phyloP scores from a whole-genome alignment of 306 rosid genomes.

The Nissolia schottii region DNA sequence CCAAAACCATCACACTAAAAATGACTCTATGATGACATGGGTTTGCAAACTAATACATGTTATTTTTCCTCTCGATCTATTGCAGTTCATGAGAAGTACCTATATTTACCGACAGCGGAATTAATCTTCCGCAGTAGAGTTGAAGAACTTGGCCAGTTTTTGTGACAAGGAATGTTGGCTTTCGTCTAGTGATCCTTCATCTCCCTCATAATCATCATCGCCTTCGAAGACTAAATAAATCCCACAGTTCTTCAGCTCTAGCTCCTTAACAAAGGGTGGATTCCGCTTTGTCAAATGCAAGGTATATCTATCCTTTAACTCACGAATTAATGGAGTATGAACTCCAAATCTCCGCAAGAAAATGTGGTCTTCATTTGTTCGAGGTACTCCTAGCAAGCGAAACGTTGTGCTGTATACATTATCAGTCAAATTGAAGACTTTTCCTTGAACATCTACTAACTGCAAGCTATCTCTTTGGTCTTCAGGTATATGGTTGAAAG shows the following conservation, averaged over 20 bases:
- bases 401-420: conserved; percentile 27
- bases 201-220: conserved; percentile 30
- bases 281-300: conserved; percentile 22
- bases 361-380: conserved; percentile 40
- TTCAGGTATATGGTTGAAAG: conserved; percentile 33
- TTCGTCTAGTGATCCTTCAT: conserved; percentile 22
- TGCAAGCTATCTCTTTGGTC: conserved; percentile 17
- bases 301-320: conserved; percentile 29
- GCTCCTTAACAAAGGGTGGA: neutral
- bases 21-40: neutral
- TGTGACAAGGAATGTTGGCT: conserved; percentile 15
- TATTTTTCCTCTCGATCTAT: neutral
- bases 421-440: conserved; percentile 30
- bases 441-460: conserved; percentile 36
- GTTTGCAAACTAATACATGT: neutral
- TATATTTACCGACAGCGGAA: neutral
- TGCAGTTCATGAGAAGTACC: neutral
- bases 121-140: neutral
- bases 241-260: conserved; percentile 18
- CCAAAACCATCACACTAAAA: too few relatives aligned
- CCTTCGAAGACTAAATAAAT: conserved; percentile 20
- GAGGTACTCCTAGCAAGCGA: conserved; percentile 34
- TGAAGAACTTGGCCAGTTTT: conserved; percentile 26
- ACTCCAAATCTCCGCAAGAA: conserved; percentile 35
- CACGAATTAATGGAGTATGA: conserved; percentile 10